Conservation (phyloP, 306 rosid genomes). For the Pterocarpus macrocarpus region DNA sequence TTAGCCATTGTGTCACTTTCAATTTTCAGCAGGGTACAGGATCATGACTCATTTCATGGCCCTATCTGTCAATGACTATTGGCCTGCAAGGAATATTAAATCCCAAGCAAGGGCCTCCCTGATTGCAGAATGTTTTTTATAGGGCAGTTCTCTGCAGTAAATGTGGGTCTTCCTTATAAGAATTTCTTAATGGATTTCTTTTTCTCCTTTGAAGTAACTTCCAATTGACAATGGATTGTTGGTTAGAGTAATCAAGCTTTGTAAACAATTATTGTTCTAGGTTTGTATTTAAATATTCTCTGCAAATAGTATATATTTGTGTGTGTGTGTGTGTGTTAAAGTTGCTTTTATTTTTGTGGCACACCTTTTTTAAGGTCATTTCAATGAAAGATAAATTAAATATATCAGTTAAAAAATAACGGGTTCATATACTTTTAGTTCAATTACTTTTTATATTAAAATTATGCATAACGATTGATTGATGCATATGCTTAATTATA, state of each 20-base stretch:
- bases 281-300: not conserved
- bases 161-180: not conserved
- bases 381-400: not conserved
- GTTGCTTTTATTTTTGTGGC: not conserved
- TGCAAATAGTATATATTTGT: not conserved
- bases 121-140: slow-evolving; percentile 11
- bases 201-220: not conserved
- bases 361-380: not conserved
- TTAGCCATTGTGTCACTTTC: not conserved
- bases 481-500: too few species aligned
- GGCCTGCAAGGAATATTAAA: slow-evolving; percentile 2
- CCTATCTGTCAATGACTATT: slow-evolving; percentile 10
- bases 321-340: too few species aligned
- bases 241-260: not conserved
- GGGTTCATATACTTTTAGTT: not conserved
- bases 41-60: slow-evolving; percentile 13
- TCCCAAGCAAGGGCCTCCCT: slow-evolving; percentile 40
- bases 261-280: not conserved
- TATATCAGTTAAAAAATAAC: not conserved
- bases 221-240: not conserved
- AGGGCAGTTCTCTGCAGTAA: slow-evolving; percentile 3
- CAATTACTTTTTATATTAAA: too few species aligned
- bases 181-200: too few species aligned
- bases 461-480: too few species aligned
- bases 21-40: not conserved